Conservation (phyloP, 208 protist genomes). For the Acanthamoeba culbertsoni region DNA sequence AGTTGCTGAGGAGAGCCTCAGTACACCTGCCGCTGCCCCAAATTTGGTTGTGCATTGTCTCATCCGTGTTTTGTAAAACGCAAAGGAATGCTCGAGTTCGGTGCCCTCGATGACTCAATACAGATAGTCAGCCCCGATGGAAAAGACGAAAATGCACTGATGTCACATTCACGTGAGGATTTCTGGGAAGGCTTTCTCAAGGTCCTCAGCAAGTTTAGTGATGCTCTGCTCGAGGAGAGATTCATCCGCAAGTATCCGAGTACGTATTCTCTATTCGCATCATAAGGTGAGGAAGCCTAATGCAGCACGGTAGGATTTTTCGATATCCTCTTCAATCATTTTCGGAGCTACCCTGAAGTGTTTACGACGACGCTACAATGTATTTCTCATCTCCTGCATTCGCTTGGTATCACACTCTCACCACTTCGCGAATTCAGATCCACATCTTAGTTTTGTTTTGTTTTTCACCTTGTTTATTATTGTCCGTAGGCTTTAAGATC, state of each 20-base stretch:
- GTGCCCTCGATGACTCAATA: not conserved
- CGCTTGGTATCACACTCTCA: not conserved
- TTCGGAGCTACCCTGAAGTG: not conserved
- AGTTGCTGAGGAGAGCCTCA: not conserved
- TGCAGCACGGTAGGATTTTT: not conserved
- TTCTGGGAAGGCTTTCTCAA: not conserved
- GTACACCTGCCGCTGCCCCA: not conserved
- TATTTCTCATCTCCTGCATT: not conserved
- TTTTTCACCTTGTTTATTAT: no score
- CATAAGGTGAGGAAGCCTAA: not conserved
- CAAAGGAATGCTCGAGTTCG: conserved; percentile 37
- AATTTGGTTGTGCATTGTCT: not conserved
- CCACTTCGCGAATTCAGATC: no score
- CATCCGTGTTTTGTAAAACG: not conserved
- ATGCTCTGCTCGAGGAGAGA: not conserved
- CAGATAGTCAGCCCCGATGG: not conserved
- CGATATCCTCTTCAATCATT: not conserved
- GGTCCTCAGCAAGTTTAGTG: not conserved
- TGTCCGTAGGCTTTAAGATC: not conserved
- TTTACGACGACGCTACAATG: not conserved
- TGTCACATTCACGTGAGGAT: not conserved
- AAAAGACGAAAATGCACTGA: not conserved
- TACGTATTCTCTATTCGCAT: not conserved
- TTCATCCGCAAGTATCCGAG: conserved; percentile 17
- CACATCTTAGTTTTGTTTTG: no score